Conservation (phyloP, 257 asterid genomes). For the Nicotiana paniculata region DNA sequence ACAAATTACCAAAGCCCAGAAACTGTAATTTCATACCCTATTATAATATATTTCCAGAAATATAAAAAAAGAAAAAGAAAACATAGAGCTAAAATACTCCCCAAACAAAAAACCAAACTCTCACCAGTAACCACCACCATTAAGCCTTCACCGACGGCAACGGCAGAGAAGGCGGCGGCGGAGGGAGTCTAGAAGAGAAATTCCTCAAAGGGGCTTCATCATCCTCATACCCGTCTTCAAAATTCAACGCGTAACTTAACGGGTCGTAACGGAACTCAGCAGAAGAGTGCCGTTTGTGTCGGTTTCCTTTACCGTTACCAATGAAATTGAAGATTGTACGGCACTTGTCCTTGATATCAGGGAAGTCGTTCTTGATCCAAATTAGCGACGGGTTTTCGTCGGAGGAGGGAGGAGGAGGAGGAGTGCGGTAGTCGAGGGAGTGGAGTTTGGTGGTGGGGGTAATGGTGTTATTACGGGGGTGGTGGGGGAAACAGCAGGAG, state of each 20-base stretch:
- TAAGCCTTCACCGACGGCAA: conserved; percentile 9
- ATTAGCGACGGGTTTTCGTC: conserved; percentile 44
- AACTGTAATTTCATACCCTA: not conserved
- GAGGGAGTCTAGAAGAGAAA: conserved; percentile 55
- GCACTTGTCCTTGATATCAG: conserved; percentile 50
- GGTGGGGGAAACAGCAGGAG: conserved; percentile 56
- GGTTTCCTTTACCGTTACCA: conserved; percentile 13
- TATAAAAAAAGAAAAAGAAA: not conserved
- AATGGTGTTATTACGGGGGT: conserved; percentile 10
- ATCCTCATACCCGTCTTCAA: conserved; percentile 49
- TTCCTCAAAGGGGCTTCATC: conserved; percentile 41
- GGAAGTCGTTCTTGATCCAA: conserved; percentile 30
- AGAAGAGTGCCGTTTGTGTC: conserved; percentile 34
- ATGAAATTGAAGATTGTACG: conserved; percentile 31
- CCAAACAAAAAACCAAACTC: not conserved
- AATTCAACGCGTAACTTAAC: conserved; percentile 64
- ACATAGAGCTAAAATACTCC: not conserved
- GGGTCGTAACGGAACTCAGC: conserved; percentile 71
- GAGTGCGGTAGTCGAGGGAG: conserved; percentile 23
- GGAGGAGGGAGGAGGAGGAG: conserved; percentile 23
- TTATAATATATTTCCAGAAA: not conserved
- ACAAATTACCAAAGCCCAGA: not conserved
- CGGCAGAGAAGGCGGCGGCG: conserved; percentile 25
- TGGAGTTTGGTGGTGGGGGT: not conserved
- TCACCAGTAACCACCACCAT: not conserved